A percentile compares a stretch with the other conserved stretches of the same genome.
Conservation (phyloP, 345 rosid species). For the Populus ilicifolia region DNA sequence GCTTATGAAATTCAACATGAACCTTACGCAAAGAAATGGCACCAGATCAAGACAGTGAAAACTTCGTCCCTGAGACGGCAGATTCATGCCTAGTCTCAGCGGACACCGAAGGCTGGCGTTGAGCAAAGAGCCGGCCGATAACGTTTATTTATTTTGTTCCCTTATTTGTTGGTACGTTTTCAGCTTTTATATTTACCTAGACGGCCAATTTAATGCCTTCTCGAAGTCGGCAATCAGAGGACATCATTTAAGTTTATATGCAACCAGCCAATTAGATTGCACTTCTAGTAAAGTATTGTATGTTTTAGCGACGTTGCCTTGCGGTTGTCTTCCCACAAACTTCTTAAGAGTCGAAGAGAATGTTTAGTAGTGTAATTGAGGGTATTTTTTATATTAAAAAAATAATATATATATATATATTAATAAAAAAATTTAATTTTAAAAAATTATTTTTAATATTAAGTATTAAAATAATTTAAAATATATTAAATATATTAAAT, state of each 20-base stretch:
- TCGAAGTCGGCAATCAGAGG: not conserved
- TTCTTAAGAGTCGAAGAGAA: too few relatives aligned
- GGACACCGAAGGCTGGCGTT: not conserved
- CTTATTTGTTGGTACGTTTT: not conserved
- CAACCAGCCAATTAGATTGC: too few relatives aligned
- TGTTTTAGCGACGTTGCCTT: not conserved
- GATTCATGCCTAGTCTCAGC: not conserved
- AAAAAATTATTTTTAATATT: too few relatives aligned
- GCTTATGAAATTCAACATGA: too few relatives aligned
- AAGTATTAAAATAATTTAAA: too few relatives aligned
- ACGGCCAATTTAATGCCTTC: not conserved
- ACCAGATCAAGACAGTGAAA: not conserved
- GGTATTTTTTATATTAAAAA: too few relatives aligned
- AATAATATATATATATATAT: too few relatives aligned
- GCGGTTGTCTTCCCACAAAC: not conserved
- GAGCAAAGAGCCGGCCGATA: not conserved
- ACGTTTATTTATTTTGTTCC: not conserved
- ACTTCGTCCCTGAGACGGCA: not conserved
- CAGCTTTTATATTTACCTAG: not conserved
- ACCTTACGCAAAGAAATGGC: not conserved
- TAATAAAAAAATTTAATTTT: too few relatives aligned
- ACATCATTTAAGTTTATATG: too few relatives aligned
- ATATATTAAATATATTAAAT: too few relatives aligned
- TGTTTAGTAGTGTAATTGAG: too few relatives aligned
- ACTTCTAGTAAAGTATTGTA: too few relatives aligned